Conservation (phyloP, 257 asterid species). For the Paulownia fortunei region DNA sequence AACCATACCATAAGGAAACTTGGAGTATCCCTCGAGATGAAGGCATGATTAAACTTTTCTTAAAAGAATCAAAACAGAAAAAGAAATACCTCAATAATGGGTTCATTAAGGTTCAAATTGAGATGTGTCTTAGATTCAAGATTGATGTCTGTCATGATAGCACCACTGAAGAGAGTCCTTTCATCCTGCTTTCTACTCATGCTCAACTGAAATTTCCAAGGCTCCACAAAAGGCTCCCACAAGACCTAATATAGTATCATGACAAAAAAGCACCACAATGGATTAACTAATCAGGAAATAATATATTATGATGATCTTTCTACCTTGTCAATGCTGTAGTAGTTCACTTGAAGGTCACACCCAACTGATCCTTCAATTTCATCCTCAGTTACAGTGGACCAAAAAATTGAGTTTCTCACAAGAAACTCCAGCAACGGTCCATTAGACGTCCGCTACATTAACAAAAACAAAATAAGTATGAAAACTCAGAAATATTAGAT, state of each 20-base stretch:
- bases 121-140: conserved; percentile 73
- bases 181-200: conserved; percentile 63
- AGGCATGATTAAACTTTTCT: conserved; percentile 16
- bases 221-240: conserved; percentile 97
- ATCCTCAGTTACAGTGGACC: conserved; percentile 49
- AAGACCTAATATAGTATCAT: conserved; percentile 57
- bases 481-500: conserved; percentile 29
- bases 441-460: conserved; percentile 66
- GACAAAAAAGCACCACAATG: conserved; percentile 26
- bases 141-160: conserved; percentile 62
- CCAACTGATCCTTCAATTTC: conserved; percentile 61
- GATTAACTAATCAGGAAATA: conserved; percentile 26
- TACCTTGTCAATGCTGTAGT: conserved; percentile 93
- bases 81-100: conserved; percentile 78
- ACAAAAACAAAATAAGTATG: conserved; percentile 27
- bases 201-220: conserved; percentile 76
- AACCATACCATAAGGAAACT: conserved; percentile 19
- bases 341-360: conserved; percentile 85
- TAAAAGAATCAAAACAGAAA: not conserved
- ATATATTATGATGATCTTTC: conserved; percentile 12
- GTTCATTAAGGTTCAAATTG: conserved; percentile 80
- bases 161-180: conserved; percentile 64
- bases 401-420: conserved; percentile 51
- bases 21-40: not conserved
- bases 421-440: conserved; percentile 87